Percentiles rank a stretch among this genome's conserved stretches.
phyloP scores from a whole-genome alignment of 805 yeast genomes.

The Yarrowia porcina region DNA sequence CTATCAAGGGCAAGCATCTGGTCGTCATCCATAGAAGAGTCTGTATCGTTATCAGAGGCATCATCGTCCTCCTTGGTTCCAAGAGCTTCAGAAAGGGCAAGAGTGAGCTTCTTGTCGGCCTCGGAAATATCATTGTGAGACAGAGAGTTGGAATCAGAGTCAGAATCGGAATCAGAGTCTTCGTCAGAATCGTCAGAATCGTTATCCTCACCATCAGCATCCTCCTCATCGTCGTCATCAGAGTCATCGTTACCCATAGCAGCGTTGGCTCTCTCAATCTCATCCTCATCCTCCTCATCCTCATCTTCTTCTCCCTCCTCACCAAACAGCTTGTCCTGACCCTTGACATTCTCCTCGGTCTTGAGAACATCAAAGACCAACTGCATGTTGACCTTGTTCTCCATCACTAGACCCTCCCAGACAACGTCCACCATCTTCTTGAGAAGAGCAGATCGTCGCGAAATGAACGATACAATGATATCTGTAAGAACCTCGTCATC shows the following conservation, averaged over 20 bases:
- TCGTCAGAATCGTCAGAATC: constrained; percentile 33
- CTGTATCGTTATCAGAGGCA: constrained; percentile 41
- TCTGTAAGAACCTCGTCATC: constrained; percentile 50
- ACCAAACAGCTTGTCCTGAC: constrained; percentile 73
- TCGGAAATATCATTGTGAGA: constrained; percentile 39
- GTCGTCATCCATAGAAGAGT: constrained; percentile 85
- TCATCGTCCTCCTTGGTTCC: constrained; percentile 29
- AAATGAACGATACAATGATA: constrained; percentile 53
- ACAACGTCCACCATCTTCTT: constrained; percentile 55
- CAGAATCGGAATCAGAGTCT: constrained; percentile 42
- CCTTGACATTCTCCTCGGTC: constrained; percentile 76
- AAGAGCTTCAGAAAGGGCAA: constrained; percentile 36
- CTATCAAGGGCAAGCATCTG: constrained; percentile 93
- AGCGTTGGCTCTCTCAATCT: constrained; percentile 32
- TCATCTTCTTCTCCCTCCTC: constrained; percentile 51
- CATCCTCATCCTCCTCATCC: constrained; percentile 44
- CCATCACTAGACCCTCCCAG: constrained; percentile 55
- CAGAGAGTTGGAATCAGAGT: constrained; percentile 36
- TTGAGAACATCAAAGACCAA: constrained; percentile 53
- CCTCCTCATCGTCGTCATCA: constrained; percentile 35
- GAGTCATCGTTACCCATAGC: constrained; percentile 42
- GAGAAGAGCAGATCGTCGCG: constrained; percentile 56
- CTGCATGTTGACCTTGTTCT: constrained; percentile 44
- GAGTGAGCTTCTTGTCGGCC: constrained; percentile 41
- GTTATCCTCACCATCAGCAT: constrained; percentile 39